Evolutionary conservation across 2,329 filamentous ascomycete species (phyloP).

Genomic region (Claviceps capensis): DNA sequence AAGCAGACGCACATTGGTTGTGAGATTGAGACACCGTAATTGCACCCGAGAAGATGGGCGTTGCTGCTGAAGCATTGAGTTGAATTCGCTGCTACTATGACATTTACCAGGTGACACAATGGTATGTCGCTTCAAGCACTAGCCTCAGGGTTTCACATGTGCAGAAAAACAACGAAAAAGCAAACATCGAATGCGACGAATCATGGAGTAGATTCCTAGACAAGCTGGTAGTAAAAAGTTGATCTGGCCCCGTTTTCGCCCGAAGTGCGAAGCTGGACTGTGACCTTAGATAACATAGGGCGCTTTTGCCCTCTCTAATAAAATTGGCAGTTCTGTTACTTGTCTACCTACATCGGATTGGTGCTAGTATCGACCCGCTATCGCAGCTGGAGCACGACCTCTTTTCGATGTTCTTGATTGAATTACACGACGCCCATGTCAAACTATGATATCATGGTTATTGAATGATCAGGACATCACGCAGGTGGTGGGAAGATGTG

Average conservation of each 20-base stretch:
- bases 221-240: background rate
- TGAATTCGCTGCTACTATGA: background rate
- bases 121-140: background rate
- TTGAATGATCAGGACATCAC: background rate
- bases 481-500: background rate
- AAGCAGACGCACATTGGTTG: background rate
- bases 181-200: background rate
- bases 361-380: background rate
- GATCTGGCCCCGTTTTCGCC: background rate
- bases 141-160: background rate
- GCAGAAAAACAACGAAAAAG: background rate
- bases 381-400: background rate
- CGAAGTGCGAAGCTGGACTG: background rate
- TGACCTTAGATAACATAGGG: background rate
- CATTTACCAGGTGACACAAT: background rate
- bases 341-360: background rate
- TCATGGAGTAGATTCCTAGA: background rate
- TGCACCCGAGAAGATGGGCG: too few relatives aligned
- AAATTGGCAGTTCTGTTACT: background rate
- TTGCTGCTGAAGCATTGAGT: too few relatives aligned
- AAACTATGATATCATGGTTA: conserved; percentile 1
- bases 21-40: background rate
- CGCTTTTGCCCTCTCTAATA: too few relatives aligned
- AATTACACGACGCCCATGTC: background rate
- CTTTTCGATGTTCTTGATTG: background rate